These are phyloP conservation scores for Diplodia corticola DNA, from an alignment of 2,329 filamentous ascomycete genomes.

Conservation along the genomic window DNA sequence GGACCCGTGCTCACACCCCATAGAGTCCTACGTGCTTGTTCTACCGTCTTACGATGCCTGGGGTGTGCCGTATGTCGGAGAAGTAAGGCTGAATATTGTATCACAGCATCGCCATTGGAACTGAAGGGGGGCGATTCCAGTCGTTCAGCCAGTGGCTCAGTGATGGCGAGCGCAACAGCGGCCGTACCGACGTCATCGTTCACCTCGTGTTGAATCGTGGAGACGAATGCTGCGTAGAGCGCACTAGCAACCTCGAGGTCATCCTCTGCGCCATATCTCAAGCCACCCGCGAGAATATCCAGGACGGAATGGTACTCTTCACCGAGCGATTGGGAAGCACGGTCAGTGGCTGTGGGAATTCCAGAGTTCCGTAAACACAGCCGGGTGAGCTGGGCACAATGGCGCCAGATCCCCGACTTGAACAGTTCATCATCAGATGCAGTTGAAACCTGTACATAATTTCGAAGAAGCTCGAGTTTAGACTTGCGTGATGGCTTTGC, in stretches of 20 bases:
- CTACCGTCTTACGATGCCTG: constrained; percentile 44
- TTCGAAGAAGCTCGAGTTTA: constrained; percentile 42
- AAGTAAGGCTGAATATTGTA: constrained; percentile 41
- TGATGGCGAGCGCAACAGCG: constrained; percentile 63
- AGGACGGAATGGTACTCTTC: constrained; percentile 70
- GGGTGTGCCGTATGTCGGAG: constrained; percentile 55
- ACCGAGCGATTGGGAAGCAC: constrained; percentile 47
- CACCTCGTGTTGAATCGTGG: constrained; percentile 46
- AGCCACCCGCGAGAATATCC: constrained; percentile 61
- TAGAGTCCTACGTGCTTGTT: constrained; percentile 64
- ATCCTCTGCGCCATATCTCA: constrained; percentile 50
- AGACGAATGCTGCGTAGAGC: constrained; percentile 59
- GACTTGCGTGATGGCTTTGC: constrained; percentile 25
- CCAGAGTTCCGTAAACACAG: neutral
- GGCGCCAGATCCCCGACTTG: constrained; percentile 33
- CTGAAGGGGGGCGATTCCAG: constrained; percentile 25
- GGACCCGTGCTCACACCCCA: constrained; percentile 58
- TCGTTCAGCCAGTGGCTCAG: constrained; percentile 67
- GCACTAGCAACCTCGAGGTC: constrained; percentile 26
- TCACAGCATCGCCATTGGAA: neutral
- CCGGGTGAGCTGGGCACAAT: neutral
- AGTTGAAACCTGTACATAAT: constrained; percentile 33
- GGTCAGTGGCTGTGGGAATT: neutral
- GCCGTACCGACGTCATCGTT: constrained; percentile 66
- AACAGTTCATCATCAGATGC: constrained; percentile 29